Conservation (phyloP, 2,329 filamentous ascomycete species). For the Aspergillus novofumigatus region DNA sequence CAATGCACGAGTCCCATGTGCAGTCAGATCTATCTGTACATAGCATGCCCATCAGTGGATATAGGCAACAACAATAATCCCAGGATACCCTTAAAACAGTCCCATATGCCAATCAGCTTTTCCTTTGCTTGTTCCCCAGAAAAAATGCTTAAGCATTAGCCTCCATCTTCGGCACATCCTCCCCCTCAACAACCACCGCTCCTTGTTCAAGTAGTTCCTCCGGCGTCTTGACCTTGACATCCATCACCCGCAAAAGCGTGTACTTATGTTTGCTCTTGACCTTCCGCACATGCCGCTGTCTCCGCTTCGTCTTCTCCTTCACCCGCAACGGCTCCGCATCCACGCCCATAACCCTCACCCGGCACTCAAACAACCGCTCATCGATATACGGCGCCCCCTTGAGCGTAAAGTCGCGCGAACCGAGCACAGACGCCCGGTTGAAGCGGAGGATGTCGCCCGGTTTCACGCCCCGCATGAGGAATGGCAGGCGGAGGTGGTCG, state of each 20-base stretch:
- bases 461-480: constrained; percentile 69
- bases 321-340: constrained; percentile 75
- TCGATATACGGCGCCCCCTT: constrained; percentile 79
- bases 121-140: not conserved
- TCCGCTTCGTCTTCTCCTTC: constrained; percentile 78
- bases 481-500: constrained; percentile 72
- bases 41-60: constrained; percentile 20
- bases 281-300: constrained; percentile 62
- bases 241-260: constrained; percentile 79
- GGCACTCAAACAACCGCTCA: constrained; percentile 76
- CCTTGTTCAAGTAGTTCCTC: constrained; percentile 50
- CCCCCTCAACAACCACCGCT: constrained; percentile 32
- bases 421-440: constrained; percentile 77
- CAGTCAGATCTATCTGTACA: constrained; percentile 33
- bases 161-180: constrained; percentile 20
- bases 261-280: constrained; percentile 88
- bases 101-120: not conserved
- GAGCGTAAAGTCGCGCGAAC: constrained; percentile 85
- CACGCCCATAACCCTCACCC: constrained; percentile 76
- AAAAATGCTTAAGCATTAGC: constrained; percentile 17
- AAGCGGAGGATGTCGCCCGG: constrained; percentile 84
- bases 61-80: constrained; percentile 6
- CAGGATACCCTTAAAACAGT: not conserved
- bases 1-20: constrained; percentile 23
- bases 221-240: constrained; percentile 64